Base-by-base conservation (phyloP, 75 land plant genomes). In the Sequoiadendron giganteum region DNA sequence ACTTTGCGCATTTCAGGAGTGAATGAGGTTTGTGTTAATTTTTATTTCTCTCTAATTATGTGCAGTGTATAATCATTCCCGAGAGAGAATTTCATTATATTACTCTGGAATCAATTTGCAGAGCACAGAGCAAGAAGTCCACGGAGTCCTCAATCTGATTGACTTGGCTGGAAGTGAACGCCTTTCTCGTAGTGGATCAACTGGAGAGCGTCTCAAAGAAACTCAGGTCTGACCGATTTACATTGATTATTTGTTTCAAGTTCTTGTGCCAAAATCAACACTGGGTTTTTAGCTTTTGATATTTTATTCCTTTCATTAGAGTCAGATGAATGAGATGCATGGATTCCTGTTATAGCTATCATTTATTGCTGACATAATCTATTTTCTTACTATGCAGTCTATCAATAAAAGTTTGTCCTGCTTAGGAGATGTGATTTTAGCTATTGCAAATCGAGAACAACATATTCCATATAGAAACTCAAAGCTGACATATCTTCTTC, bases 401-500 rank as follows among this genome's bases (percentile, higher is more conserved):
- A 97, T 97, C 83, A 97, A 97, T 87, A 95, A 93, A 86, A 97
- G 99, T 87, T 86, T 97, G 81, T 89, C 98, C 34, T 91, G 94
- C 43, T 90, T 97, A 82, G 94, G 95, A 87, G 96, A 97, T 92
- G 99, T 97, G 28, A 96, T 97, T 84, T 90, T 94, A 87, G 93
- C 98, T 13, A 90, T 97, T 88, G 96, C 97, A 45, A 97, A 95
- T 88, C 94, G 93, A 89, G 99, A 95, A n/a, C 94, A 92, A 19
- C 94, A 95, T 81, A 90, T 97, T 15, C 98, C 99, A 14, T 97
- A 92, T 88, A 92, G 98, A 86, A 96, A 97, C 89, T 97, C 98
- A 32, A 96, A 96, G 89, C 91, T 97, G n/a, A 97, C 99, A 3
- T 96, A 96, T 88, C 97, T 97, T 85, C 93, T 97, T 78, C 96